Base-by-base conservation (phyloP, 768 basidiomycete species). In the Phylloporus sp. region DNA sequence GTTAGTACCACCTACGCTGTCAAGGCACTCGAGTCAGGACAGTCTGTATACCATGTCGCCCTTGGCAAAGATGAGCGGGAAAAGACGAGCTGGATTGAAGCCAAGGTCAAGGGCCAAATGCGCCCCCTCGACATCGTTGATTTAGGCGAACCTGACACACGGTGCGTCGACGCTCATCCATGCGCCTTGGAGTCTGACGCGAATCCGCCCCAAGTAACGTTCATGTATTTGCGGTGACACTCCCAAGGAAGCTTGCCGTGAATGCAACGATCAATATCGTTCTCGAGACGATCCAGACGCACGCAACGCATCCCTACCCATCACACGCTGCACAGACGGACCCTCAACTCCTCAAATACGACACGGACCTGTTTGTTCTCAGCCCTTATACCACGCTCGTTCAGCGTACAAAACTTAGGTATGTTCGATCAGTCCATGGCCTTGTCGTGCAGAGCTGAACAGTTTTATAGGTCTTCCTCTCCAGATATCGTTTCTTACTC, bases 351-450 rank as follows among this genome's bases (percentile, higher is more conserved):
- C 73, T 96, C 49, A 81, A 86, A 60, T 95, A 90, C 62, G 71
- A 74, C 41, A 77, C 84, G 0, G 81, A 84, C 63, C 71, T 92
- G 9, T 85, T 92, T 62, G 82, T 94, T 17, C 69, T 90, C 47
- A 93, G 89, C 60, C 87, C 88, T 31, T 97, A 96, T 63, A 63
- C 71, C 26, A 91, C 91, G 20, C 67, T 77, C 36, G 81, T 88
- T 18, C 91, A 95, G 65, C 79, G 90, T 37, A 86, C 89, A 17
- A 96, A 95, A 72, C 66, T 96, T 54, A 82, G 82, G 93, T 93
- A 57, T 37, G 84, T 69, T 13, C 17, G 32, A 24, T 22, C 46
- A 40, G 6, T 22, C 22, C 26, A 18, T 43, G 5, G 28, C 46
- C 29, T 33, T 4, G 11, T 34, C 42, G 33, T 35, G 36, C 17